Evolutionary conservation across 768 basidiomycete genomes (phyloP), one percentile per base, ranked within the genome.

Genomic region (Collybia nuda): DNA sequence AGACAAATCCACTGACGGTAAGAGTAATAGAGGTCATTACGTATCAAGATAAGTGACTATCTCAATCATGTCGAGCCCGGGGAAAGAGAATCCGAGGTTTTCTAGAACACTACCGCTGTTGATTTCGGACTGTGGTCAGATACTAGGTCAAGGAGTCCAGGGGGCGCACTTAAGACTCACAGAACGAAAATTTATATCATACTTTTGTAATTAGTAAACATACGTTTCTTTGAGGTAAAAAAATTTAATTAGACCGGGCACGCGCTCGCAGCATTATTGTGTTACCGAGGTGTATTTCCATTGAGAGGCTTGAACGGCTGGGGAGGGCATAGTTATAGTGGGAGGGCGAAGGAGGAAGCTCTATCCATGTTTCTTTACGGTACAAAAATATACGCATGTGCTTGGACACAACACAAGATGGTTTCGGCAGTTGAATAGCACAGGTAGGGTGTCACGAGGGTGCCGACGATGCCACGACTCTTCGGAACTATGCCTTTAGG

Each of bases 11-110:
- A 48, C 42, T 45, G 32, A 41, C 40, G 44, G 46, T 44, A 35
- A 49, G 54, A 50, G 52, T 55, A 57, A 57, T 52, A 40, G 40
- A 42, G 40, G 36, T 37, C 50, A 29, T 60, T 60, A 60, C 59
- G 59, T 60, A 55, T 47, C 44, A 42, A 50, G 49, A 52, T 51
- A 50, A 23, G 40, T 40, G 26, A 38, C 24, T 42, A 36, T 55
- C 47, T 36, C 15, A 41, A 40, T 43, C 40, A 29, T 41, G 19
- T 39, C 43, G 14, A 15, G 29, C 23, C 41, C 54, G 50, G 55
- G 37, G 41, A 24, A 35, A 38, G 39, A 9, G 36, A 22, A 47
- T 29, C 46, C 53, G 47, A 47, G 44, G 47, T 8, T 7, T 40
- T 40, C 40, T 23, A 40, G 28, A 41, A 29, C 32, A 23, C n/a